These are phyloP conservation scores for Thalassia testudinum DNA, from an alignment of 116 monocot species.

Conservation along the genomic window DNA sequence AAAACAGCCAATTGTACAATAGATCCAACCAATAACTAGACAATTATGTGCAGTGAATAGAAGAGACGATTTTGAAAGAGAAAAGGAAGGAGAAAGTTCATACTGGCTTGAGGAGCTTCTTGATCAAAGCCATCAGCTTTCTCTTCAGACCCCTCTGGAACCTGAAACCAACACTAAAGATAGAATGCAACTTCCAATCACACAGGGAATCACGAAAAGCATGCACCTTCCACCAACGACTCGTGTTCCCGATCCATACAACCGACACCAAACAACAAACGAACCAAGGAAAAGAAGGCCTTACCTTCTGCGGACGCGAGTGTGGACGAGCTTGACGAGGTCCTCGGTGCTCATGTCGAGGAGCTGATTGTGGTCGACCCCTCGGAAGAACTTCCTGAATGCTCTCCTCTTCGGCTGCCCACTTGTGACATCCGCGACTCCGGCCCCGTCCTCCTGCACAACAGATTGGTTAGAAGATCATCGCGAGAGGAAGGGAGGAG, in stretches of 20 bases:
- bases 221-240: too few species aligned
- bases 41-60: not conserved
- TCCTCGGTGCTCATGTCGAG: constrained; percentile 92
- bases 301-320: constrained; percentile 85
- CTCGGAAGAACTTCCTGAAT: constrained; percentile 87
- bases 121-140: constrained; percentile 79
- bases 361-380: constrained; percentile 80
- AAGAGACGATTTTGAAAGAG: too few species aligned
- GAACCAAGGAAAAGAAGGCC: not conserved
- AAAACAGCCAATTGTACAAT: not conserved
- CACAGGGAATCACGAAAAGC: too few species aligned
- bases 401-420: constrained; percentile 83
- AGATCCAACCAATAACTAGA: not conserved
- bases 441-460: constrained; percentile 29
- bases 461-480: not conserved
- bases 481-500: too few species aligned
- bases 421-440: constrained; percentile 28
- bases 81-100: not conserved
- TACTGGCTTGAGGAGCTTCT: constrained; percentile 75
- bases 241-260: not conserved
- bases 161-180: constrained; percentile 10
- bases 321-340: constrained; percentile 83
- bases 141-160: constrained; percentile 68
- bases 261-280: not conserved
- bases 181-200: not conserved